Evolutionary conservation across 2,329 filamentous ascomycete species (phyloP), one percentile per base, ranked within the genome.

Genomic region (Hypomyces rosellus): DNA sequence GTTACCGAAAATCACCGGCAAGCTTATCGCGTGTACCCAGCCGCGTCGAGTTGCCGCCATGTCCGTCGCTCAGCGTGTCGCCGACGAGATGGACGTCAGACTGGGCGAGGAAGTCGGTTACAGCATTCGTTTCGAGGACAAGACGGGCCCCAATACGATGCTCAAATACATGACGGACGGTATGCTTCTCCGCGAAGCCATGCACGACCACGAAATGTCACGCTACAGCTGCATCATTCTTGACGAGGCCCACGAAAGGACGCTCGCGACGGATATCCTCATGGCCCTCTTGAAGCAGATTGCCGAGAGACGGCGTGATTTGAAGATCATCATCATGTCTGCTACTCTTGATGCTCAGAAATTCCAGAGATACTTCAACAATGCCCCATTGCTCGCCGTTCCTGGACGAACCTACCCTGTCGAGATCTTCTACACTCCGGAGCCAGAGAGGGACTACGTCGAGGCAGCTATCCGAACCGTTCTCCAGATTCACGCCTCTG

Each of bases 141-240:
- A 84, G 74, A 97, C 93, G 1, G 81, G 87, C 46, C 82, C 84
- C 51, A 90, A 88, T 69, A 99, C 93, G 1, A 82, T 95, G 54
- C 81, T 99, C 66, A 99, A 99, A 76, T 99, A 99, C 76, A 99
- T 99, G 93, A 99, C 95, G 41, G 93, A 99, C 65, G 95, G 95
- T 81, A 97, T 99, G 86, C 83, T 99, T 62, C 78, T 97, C 63
- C 79, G 93, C 63, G 93, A 99, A 72, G 91, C 93, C 51, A 95
- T 99, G 85, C 85, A 96, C 70, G 93, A 99, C 68, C 88, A 91
- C 64, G 81, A 95, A 60, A 82, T 99, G 72, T 85, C 81, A 46
- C 87, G 91, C 49, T 99, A 99, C 73, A 93, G 89, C 75, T 95
- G 89, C 63, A 97, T 99, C 66, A 97, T 99, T 70, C 85, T 99